Base-by-base conservation (phyloP, 768 basidiomycete species). In the Suillus luteus region DNA sequence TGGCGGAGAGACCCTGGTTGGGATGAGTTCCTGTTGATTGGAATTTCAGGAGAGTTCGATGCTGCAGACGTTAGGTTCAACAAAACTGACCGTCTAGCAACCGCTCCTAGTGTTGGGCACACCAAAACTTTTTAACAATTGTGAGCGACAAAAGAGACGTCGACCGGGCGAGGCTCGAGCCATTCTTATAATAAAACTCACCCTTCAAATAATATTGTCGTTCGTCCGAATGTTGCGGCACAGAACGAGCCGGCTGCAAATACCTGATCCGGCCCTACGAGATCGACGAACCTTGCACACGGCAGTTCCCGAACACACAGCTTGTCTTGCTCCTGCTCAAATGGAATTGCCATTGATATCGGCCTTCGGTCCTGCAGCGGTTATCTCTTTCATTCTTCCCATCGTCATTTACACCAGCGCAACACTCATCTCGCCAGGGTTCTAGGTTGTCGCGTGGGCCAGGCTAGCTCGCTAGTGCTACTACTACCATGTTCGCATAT, bases 1-100 rank as follows among this genome's bases (percentile, higher is more conserved):
- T 65, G 62, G 66, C 24, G 31, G 19, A 64, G 60, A 58, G 64
- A 63, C 22, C 60, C 24, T 59, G 24, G 51, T 31, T 48, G 8
- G 44, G 37, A 27, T 40, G 46, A 48, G 22, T 44, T 6, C 33
- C 33, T 35, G 33, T 35, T 8, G 12, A 24, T 59, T 60, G 51
- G 43, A 35, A 44, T 66, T 68, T 43, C 27, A 40, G 44, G 62
- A 60, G 43, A 59, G n/a, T 6, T 31, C 31, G 3, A 31, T 31
- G 31, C 31, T 31, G 3, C 31, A 31, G 31, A 31, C 31, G 31
- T 31, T 31, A 31, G 31, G 31, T 31, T 31, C 2, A 31, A n/a
- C n/a, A n/a, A n/a, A 37, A 58, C 35, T 51, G 9, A 57, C 55
- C 31, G 31, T 31, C 55, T 17, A 33, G 27, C 5, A 9, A 17